Conservation (phyloP, 441 rosid species). For the Flueggea neowawraea region DNA sequence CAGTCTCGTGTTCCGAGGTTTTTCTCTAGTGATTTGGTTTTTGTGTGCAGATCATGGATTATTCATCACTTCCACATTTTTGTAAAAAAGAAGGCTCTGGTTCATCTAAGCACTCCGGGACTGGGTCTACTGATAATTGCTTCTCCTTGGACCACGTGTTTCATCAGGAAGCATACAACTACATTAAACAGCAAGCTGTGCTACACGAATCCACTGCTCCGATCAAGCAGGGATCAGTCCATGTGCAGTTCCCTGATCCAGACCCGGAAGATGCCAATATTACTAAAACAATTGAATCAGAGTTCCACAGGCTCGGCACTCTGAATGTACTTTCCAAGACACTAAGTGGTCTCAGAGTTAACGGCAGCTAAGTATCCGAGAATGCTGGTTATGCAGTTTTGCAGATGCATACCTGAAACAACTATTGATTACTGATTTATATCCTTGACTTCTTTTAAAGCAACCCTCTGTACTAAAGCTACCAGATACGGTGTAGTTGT, state of each 20-base stretch:
- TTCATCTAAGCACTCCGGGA: slow-evolving; percentile 47
- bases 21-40: slow-evolving; percentile 11
- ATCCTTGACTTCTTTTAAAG: no score
- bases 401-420: no score
- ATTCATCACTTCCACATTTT: slow-evolving; percentile 86
- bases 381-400: slow-evolving; percentile 1
- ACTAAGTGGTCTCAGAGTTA: slow-evolving; percentile 36
- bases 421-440: no score
- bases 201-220: slow-evolving; percentile 34
- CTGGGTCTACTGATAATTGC: slow-evolving; percentile 43
- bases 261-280: slow-evolving; percentile 57
- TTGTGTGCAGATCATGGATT: slow-evolving; percentile 76
- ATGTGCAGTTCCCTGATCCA: slow-evolving; percentile 68
- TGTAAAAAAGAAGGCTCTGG: slow-evolving; percentile 77
- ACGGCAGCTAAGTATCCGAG: slow-evolving; percentile 22
- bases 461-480: background rate
- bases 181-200: slow-evolving; percentile 72
- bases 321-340: slow-evolving; percentile 34
- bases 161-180: slow-evolving; percentile 77
- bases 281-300: slow-evolving; percentile 58
- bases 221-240: slow-evolving; percentile 81
- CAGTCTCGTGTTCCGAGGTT: slow-evolving; percentile 26
- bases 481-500: background rate
- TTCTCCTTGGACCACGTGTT: slow-evolving; percentile 74
- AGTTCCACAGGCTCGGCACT: slow-evolving; percentile 59